Percentiles rank a stretch among this genome's conserved stretches.
phyloP scores from a whole-genome alignment of 2,329 filamentous ascomycete species.

The Neodidymelliopsis sp. region DNA sequence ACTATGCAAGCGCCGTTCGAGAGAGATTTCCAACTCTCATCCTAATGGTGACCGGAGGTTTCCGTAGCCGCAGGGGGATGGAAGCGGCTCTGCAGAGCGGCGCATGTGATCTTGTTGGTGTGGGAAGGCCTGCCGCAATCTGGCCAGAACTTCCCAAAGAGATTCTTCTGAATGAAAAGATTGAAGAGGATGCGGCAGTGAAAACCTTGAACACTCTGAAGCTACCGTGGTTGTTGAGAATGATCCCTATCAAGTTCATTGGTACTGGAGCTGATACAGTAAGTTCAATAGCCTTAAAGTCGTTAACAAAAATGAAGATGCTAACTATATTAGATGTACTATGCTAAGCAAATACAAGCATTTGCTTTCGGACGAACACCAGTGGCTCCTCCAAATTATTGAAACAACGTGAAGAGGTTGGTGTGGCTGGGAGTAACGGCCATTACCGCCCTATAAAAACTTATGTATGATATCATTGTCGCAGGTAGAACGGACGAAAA shows the following conservation, averaged over 20 bases:
- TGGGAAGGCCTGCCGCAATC: conserved; percentile 23
- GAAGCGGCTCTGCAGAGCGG: conserved; percentile 58
- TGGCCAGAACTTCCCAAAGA: conserved; percentile 11
- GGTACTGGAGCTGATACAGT: conserved; percentile 6
- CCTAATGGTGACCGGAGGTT: conserved; percentile 66
- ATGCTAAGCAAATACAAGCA: conserved; percentile 9
- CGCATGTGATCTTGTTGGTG: conserved; percentile 26
- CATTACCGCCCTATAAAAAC: too few relatives aligned
- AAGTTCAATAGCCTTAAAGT: background rate
- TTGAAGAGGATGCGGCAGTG: background rate
- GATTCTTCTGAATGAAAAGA: conserved; percentile 2
- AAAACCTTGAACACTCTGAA: background rate
- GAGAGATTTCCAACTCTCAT: conserved; percentile 45
- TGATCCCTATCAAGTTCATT: conserved; percentile 9
- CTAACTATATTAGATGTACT: conserved; percentile 3
- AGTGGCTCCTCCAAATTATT: conserved; percentile 3
- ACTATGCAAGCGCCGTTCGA: conserved; percentile 64
- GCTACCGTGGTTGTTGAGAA: background rate
- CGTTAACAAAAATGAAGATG: too few relatives aligned
- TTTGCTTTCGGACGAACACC: background rate
- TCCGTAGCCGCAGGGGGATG: conserved; percentile 64
- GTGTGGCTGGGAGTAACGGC: background rate
- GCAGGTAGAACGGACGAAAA: too few relatives aligned
- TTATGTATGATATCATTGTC: too few relatives aligned
- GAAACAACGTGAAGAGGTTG: background rate